Base-by-base conservation (phyloP, 2,329 filamentous ascomycete genomes). In the Huntiella bhutanensis region DNA sequence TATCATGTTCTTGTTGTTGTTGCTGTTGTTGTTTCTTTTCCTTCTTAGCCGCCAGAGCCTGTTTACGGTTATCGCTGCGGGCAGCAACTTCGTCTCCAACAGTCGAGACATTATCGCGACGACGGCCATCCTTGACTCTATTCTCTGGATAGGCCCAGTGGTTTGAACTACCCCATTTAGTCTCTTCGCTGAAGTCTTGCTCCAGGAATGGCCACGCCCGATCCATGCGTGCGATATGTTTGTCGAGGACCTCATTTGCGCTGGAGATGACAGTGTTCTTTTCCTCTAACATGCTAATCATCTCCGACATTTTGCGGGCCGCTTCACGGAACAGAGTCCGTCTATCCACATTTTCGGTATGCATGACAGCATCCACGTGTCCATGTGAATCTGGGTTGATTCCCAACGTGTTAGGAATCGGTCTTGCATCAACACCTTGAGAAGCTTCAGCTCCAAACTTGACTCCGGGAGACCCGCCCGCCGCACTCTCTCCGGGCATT, bases 61-160 rank as follows among this genome's bases (percentile, higher is more conserved):
- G 85, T 57, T 88, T 85, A 52, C 84, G 73, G 33, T 80, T 79
- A 57, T 92, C 86, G 59, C 84, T 91, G 54, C 87, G 76, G 48
- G 82, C 79, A 10, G 84, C 82, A 15, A 82, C 82, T 59, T 94
- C 87, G 33, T 81, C 82, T 45, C 87, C 86, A 46, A 91, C 71
- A 1, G 82, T 82, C 16, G 84, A 83, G 53, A 86, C 82, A 35
- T 76, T 77, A 57, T 94, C 86, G 52, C 84, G 75, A 50, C 85
- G 73, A 41, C 81, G 78, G 19, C 80, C 71, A 58, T 92, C 83
- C 32, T 77, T 75, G 39, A 77, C 70, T 53, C 88, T 80, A 57
- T 84, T 85, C 55, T 88, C 82, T 15, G 83, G 82, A 59, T 96
- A 96, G 42, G 88, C 91, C 91, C 91, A 98, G 61, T 98, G 91